phyloP scores from a whole-genome alignment of 805 yeast genomes.

The Myxozyma neglecta region DNA sequence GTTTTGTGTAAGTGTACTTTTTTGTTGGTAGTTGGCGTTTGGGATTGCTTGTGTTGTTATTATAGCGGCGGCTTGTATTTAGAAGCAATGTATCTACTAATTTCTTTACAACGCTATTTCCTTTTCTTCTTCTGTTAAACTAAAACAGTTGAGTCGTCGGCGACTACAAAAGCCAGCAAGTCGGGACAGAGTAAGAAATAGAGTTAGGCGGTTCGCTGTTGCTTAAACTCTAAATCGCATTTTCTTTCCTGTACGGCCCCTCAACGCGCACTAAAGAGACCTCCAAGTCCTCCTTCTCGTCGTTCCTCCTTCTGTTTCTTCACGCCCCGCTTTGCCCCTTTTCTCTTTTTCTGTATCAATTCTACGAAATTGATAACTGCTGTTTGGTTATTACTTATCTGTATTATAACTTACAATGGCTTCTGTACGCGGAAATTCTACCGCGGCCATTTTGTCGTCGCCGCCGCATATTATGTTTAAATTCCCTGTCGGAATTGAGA shows the following conservation, averaged over 20 bases:
- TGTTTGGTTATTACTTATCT: neutral
- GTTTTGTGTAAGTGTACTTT: neutral
- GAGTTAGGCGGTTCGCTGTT: neutral
- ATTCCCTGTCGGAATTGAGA: slow-evolving; percentile 29
- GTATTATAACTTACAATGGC: neutral
- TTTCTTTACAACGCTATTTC: too few relatives aligned
- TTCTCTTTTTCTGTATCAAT: neutral
- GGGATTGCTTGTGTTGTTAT: neutral
- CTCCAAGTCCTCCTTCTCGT: neutral
- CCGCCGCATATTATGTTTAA: slow-evolving; percentile 24
- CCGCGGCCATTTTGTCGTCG: slow-evolving; percentile 21
- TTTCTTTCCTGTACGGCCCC: neutral
- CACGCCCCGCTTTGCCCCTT: neutral
- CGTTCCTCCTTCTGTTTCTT: neutral
- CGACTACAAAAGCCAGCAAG: too few relatives aligned
- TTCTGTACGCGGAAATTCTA: slow-evolving; percentile 14
- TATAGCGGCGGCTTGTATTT: neutral
- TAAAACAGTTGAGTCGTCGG: too few relatives aligned
- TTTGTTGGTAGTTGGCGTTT: neutral
- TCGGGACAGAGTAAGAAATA: too few relatives aligned
- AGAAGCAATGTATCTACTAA: neutral
- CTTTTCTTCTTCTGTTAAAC: too few relatives aligned
- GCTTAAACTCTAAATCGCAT: slow-evolving; percentile 5
- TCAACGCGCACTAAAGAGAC: neutral
- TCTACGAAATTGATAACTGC: neutral